Conservation (phyloP, 148 eudicot species). For the Linanthus parryae region DNA sequence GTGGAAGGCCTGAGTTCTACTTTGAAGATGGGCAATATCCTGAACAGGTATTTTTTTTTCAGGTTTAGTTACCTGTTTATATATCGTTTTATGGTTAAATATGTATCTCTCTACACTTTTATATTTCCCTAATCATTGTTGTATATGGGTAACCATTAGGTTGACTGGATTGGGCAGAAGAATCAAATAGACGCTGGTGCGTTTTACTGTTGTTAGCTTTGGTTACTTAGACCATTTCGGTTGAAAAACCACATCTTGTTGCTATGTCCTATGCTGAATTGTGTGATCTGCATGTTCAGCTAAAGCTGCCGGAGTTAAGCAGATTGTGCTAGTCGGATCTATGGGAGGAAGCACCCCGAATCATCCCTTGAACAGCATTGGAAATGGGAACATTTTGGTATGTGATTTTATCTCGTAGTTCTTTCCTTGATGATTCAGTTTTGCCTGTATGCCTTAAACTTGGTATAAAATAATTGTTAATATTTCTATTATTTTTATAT, state of each 20-base stretch:
- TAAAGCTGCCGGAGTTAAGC: slow-evolving; percentile 98
- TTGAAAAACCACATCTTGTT: not conserved
- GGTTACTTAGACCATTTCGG: not conserved
- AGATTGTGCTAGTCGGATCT: slow-evolving; percentile 89
- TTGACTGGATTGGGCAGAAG: slow-evolving; percentile 98
- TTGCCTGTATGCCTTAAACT: too few species aligned
- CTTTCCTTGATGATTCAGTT: too few species aligned
- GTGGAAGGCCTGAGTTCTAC: slow-evolving; percentile 73
- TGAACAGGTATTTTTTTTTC: too few species aligned
- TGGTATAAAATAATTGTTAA: too few species aligned
- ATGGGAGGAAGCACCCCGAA: slow-evolving; percentile 91
- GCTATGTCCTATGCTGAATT: not conserved
- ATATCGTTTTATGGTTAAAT: not conserved
- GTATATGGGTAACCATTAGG: slow-evolving; percentile 33
- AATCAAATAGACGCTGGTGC: slow-evolving; percentile 96
- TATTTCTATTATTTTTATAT: too few species aligned
- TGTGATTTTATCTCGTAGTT: too few species aligned
- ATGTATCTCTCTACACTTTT: not conserved
- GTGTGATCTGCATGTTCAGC: slow-evolving; percentile 37
- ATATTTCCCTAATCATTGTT: slow-evolving; percentile 3
- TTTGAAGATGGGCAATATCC: slow-evolving; percentile 81
- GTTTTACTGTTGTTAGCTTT: not conserved
- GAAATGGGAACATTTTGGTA: slow-evolving; percentile 94
- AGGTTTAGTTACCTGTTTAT: too few species aligned
- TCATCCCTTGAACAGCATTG: slow-evolving; percentile 80